These are phyloP conservation scores for Stemphylium vesicarium DNA, from an alignment of 2,329 filamentous ascomycete genomes.

Conservation along the genomic window DNA sequence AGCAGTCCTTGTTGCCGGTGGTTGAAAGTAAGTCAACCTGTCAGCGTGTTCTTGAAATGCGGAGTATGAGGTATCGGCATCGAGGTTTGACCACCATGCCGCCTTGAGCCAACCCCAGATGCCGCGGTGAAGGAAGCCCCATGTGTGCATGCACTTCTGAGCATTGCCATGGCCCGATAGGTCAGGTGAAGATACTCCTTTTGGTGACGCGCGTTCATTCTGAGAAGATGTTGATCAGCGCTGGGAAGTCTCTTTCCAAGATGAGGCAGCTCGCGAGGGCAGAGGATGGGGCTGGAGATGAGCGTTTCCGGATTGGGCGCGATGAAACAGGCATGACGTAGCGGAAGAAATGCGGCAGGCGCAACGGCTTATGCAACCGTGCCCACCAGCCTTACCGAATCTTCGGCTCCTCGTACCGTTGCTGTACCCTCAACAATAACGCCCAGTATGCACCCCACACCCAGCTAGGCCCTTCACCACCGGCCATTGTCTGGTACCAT, in stretches of 20 bases:
- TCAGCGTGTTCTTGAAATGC: too few species aligned
- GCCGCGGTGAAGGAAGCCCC: too few species aligned
- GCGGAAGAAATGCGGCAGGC: constrained; percentile 1
- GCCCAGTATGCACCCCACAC: neutral
- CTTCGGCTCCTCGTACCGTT: neutral
- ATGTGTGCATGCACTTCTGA: too few species aligned
- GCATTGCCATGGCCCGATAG: too few species aligned
- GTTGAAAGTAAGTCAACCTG: too few species aligned
- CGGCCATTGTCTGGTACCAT: neutral
- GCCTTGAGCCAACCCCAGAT: too few species aligned
- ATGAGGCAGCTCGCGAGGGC: neutral
- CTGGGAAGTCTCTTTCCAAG: neutral
- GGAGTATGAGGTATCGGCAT: too few species aligned
- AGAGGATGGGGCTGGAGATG: neutral
- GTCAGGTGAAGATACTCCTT: neutral
- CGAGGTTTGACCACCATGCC: too few species aligned
- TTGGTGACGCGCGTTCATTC: neutral
- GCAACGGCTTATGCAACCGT: constrained; percentile 5
- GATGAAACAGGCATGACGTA: constrained; percentile 14
- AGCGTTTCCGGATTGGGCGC: neutral
- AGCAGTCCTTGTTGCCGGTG: too few species aligned
- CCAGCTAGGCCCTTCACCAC: neutral
- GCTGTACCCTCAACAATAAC: neutral
- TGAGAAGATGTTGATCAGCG: neutral
- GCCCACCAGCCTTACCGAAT: neutral